Conservation (phyloP, 2,329 filamentous ascomycete genomes). For the Aspergillus brunneoviolaceus region DNA sequence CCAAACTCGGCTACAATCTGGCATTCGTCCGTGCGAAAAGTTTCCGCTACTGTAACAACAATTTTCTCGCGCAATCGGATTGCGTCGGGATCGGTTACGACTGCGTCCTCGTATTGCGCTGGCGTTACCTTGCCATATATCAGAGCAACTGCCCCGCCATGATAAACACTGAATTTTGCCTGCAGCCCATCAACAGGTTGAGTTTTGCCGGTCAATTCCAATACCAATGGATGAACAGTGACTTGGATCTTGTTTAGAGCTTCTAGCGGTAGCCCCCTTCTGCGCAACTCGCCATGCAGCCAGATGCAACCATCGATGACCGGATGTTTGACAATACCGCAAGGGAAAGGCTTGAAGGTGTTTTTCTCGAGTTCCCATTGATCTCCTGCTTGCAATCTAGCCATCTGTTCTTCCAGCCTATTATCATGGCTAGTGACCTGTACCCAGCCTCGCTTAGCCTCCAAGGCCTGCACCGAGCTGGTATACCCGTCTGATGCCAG, state of each 20-base stretch:
- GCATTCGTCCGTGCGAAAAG: slow-evolving; percentile 45
- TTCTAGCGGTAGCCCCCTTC: slow-evolving; percentile 28
- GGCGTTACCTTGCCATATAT: slow-evolving; percentile 54
- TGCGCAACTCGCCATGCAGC: slow-evolving; percentile 42
- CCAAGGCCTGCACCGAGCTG: slow-evolving; percentile 48
- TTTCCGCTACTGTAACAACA: slow-evolving; percentile 43
- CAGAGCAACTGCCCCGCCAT: slow-evolving; percentile 53
- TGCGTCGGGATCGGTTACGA: slow-evolving; percentile 46
- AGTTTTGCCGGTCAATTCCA: slow-evolving; percentile 55
- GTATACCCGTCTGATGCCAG: slow-evolving; percentile 52
- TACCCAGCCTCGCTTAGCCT: slow-evolving; percentile 56
- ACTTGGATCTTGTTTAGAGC: slow-evolving; percentile 44
- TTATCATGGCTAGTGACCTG: slow-evolving; percentile 51
- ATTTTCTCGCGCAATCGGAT: slow-evolving; percentile 48
- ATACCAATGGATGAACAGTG: slow-evolving; percentile 52
- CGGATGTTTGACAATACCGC: slow-evolving; percentile 58
- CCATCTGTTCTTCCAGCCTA: slow-evolving; percentile 41
- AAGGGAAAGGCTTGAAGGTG: slow-evolving; percentile 58
- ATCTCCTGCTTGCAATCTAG: slow-evolving; percentile 29
- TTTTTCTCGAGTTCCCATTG: slow-evolving; percentile 56
- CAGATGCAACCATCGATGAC: slow-evolving; percentile 55
- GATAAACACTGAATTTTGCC: slow-evolving; percentile 57
- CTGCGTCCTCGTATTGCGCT: slow-evolving; percentile 50
- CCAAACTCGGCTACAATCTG: slow-evolving; percentile 40
- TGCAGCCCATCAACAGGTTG: slow-evolving; percentile 52